Evolutionary conservation across 2,329 filamentous ascomycete species (phyloP), one percentile per base, ranked within the genome.

Genomic region (Cladosporium sp.): DNA sequence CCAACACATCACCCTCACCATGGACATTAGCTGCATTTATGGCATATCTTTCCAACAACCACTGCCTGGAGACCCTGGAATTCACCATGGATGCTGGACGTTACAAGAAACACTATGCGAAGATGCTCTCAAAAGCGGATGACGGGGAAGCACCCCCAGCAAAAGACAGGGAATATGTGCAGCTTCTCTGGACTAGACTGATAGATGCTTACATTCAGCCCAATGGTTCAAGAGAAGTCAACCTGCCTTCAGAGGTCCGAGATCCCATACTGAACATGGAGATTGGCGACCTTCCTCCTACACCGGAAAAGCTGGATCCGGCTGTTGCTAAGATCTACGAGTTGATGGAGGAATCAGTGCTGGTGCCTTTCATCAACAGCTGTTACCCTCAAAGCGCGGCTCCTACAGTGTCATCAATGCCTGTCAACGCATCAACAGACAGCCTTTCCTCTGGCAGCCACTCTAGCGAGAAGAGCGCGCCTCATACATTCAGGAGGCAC

Each of bases 41-140:
- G 85, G 92, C 92, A 58, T 97, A 96, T 70, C 82, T 97, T 3
- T 97, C 93, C 1, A 92, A 96, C 70, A 97, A 97, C 69, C 93
- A 97, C 75, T 99, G 94, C 72, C 80, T 97, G 64, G 94, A 99
- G 75, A 97, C 92, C 1, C 80, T 99, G 39, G 94, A 97, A 72
- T 99, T 99, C 74, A 96, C 92, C 40, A 88, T 97, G 81, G 94
- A 97, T 72, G 89, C 93, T 20, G 89, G 92, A 59, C 84, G 91
- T 61, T 99, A 97, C 72, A 83, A 85, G 55, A 84, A 87, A 67
- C 82, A 85, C 67, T 88, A 86, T 71, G 76, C 81, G 55, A 79
- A 83, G 59, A 79, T 84, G 68, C 76, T 84, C 59, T 84, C 84
- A 58, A 72, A 77, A 72, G 67, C 73, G 67, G 60, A 63, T n/a